Base-by-base conservation (phyloP, 1,284 basidiomycete species). In the Takashimella tepidaria region DNA sequence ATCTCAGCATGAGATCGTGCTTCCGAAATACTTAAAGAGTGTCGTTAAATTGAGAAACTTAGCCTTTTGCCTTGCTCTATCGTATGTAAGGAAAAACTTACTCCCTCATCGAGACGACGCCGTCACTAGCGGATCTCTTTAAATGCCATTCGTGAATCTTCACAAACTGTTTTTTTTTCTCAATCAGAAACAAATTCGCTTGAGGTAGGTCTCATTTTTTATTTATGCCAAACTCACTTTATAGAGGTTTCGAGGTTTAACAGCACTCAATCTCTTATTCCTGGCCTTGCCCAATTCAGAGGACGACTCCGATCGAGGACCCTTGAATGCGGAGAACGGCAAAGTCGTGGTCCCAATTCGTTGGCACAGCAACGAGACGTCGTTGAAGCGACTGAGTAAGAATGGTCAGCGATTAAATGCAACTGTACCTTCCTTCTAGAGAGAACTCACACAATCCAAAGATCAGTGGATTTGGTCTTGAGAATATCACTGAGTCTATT, bases 321-420 rank as follows among this genome's bases (percentile, higher is more conserved):
- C 80, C n/a, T 83, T 81, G 4, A 63, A 60, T 8, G 59, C 69
- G 6, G 88, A 82, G 8, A 96, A 76, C 0, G 92, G 92, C 47
- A 97, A 72, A 4, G 85, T 87, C 0, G 95, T 98, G 8, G 86
- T 87, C 10, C 95, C 95, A 1, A 85, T 87, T 50, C 89, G 81
- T 68, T 93, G 90, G 72, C 93, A 98, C 49, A 91, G 82, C 44
- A 98, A 77, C 11, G 92, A 87, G 45, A 98, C 93, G 70, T 98
- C 95, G 52, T 92, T 92, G 78, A 98, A 98, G 12, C 85, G 83
- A 0, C 72, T 73, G n/a, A n/a, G n/a, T n/a, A n/a, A 21, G 6
- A 21, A 16, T 37, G 10, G 31, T 37, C 31, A 37, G 31, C 31
- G n/a, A n/a, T n/a, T n/a, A n/a, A n/a, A n/a, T n/a, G n/a, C n/a